Evolutionary conservation across 2,329 filamentous ascomycete genomes (phyloP), one percentile per base, ranked within the genome.

Genomic region (Fusarium kyushuense): DNA sequence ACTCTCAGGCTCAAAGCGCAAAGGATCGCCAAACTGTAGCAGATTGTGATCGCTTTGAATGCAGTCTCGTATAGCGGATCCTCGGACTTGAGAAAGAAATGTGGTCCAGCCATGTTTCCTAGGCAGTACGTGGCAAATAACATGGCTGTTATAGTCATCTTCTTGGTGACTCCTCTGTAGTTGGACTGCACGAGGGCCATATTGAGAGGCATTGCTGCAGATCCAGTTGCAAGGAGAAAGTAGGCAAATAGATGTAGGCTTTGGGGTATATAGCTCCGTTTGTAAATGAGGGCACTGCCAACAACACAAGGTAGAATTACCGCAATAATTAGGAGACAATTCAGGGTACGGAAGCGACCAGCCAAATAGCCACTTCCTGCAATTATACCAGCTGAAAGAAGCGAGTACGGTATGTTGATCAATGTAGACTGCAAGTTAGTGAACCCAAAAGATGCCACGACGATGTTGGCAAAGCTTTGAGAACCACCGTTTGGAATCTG

Each of bases 401-500:
- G 64, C 1, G 85, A 87, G 65, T 87, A 86, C 3, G 87, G 87
- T 54, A 89, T 87, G 68, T 86, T 87, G 74, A 89, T 82, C 32
- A 88, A 81, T 19, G 84, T 82, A 2, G 84, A 84, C 72, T 88
- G 80, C 32, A 88, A 76, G 36, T 81, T 80, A 0, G 83, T 84
- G 73, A 87, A 88, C 11, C 84, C 84, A 51, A 88, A 87, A 6
- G 84, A 86, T 45, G 78, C 80, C 72, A 88, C 81, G 54, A 88
- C 84, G 35, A 88, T 80, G 70, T 87, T 88, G 40, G 84, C 83
- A 48, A 89, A 89, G 68, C 83, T 86, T 68, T 86, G 84, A 1
- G 86, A 87, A 25, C 88, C 87, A 32, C 87, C 87, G 63, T 89
- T 90, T 40, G 88, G 87, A 25, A 90, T 88, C 74, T 87, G 84